Conservation (phyloP, 331 rosid species). For the Dryas integrifolia region DNA sequence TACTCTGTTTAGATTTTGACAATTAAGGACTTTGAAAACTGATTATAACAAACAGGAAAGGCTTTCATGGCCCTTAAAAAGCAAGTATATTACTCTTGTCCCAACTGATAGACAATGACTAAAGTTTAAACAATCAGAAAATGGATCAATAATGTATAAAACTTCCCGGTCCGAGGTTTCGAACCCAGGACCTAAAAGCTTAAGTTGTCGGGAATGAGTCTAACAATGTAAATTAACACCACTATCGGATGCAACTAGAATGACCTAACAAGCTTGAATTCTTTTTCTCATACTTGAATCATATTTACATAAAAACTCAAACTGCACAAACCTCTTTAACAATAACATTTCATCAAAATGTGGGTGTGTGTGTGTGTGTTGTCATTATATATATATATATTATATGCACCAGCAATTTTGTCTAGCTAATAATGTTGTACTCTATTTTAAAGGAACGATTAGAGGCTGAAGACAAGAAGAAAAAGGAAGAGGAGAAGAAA, state of each 20-base stretch:
- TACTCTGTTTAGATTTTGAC: background rate
- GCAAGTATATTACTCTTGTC: background rate
- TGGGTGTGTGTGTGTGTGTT: background rate
- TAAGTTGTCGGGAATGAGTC: too few species aligned
- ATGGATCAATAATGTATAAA: background rate
- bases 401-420: background rate
- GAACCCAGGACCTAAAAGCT: too few species aligned
- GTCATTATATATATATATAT: background rate
- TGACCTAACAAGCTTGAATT: too few species aligned
- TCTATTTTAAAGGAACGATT: slow-evolving; percentile 36
- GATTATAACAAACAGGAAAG: background rate
- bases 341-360: background rate
- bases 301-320: background rate
- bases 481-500: slow-evolving; percentile 33
- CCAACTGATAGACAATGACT: too few species aligned
- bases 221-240: too few species aligned
- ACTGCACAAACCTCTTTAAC: background rate
- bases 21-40: background rate
- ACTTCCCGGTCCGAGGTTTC: too few species aligned
- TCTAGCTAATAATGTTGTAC: background rate
- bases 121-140: background rate
- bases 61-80: background rate
- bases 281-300: too few species aligned
- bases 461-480: slow-evolving; percentile 35
- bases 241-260: too few species aligned